These are phyloP conservation scores for Tuber melanosporum DNA, from an alignment of 495 filamentous ascomycete species.

Conservation along the genomic window DNA sequence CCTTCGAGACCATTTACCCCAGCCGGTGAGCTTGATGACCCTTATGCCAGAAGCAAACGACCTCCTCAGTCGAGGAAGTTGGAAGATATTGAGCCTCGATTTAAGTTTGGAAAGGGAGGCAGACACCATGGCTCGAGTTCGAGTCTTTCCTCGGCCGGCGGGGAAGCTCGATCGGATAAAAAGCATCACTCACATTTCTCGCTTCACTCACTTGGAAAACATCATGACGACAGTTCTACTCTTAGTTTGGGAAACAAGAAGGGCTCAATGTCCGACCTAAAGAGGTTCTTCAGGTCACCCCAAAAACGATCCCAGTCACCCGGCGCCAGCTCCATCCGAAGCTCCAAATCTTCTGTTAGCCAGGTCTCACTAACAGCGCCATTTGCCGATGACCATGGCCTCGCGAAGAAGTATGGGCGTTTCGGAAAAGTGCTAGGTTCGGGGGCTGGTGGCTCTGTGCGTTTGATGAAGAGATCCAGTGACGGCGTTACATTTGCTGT, in stretches of 20 bases:
- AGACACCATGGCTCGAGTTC: conserved; percentile 46
- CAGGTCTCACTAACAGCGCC: conserved; percentile 58
- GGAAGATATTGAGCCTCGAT: conserved; percentile 68
- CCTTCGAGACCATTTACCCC: conserved; percentile 62
- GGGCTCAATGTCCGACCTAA: conserved; percentile 88
- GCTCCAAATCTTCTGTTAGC: conserved; percentile 52
- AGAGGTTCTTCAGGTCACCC: conserved; percentile 79
- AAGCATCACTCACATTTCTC: conserved; percentile 50
- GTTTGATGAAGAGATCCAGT: conserved; percentile 83
- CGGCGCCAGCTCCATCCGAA: conserved; percentile 61
- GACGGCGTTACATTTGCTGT: conserved; percentile 93
- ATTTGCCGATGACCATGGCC: conserved; percentile 88
- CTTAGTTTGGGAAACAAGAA: conserved; percentile 51
- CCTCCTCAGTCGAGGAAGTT: conserved; percentile 63
- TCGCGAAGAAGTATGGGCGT: conserved; percentile 88
- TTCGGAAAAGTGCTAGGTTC: conserved; percentile 89
- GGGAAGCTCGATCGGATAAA: conserved; percentile 41
- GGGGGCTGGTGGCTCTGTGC: conserved; percentile 89
- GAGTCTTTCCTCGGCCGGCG: conserved; percentile 43
- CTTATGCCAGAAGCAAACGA: conserved; percentile 76
- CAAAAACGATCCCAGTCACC: conserved; percentile 57
- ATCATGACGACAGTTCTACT: conserved; percentile 49
- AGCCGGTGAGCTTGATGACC: conserved; percentile 74
- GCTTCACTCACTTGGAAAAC: conserved; percentile 44
- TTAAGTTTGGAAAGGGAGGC: conserved; percentile 65